These are phyloP conservation scores for Aciculoconidium aculeatum DNA, from an alignment of 805 yeast species.

Conservation along the genomic window DNA sequence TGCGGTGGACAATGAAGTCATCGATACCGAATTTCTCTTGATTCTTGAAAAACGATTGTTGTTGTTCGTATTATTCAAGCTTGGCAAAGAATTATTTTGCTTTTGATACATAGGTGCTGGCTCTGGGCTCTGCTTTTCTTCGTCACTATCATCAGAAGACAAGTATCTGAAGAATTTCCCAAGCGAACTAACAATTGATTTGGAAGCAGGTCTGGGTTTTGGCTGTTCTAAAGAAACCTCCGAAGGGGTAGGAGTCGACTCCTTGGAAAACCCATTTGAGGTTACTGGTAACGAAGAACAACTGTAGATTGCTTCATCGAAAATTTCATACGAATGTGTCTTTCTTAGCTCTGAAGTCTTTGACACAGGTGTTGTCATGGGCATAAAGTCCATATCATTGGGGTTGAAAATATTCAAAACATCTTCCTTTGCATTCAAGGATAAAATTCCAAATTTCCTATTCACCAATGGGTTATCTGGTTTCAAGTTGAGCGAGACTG, in stretches of 20 bases:
- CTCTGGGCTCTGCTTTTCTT: slow-evolving; percentile 2
- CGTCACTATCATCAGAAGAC: slow-evolving; percentile 24
- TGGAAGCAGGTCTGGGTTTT: slow-evolving; percentile 5
- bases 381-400: slow-evolving; percentile 6
- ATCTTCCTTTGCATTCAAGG: slow-evolving; percentile 23
- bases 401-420: slow-evolving; percentile 8
- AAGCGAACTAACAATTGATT: slow-evolving; percentile 26
- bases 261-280: slow-evolving; percentile 1
- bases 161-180: slow-evolving; percentile 33
- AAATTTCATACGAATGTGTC: slow-evolving; percentile 56
- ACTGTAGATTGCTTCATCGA: slow-evolving; percentile 59
- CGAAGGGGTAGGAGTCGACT: slow-evolving; percentile 3
- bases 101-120: slow-evolving; percentile 4
- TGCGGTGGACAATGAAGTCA: slow-evolving; percentile 31
- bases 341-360: slow-evolving; percentile 36
- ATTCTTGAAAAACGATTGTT: slow-evolving; percentile 4
- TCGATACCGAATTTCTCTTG: slow-evolving; percentile 27
- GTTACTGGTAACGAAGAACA: slow-evolving; percentile 18
- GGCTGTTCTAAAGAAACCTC: slow-evolving; percentile 2
- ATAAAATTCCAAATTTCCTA: slow-evolving; percentile 42
- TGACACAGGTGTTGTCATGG: slow-evolving; percentile 11
- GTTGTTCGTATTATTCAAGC: slow-evolving; percentile 4
- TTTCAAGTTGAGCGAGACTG: slow-evolving; percentile 13
- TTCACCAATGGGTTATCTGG: slow-evolving; percentile 42
- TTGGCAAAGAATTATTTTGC: slow-evolving; percentile 3